Evolutionary conservation across 768 basidiomycete genomes (phyloP).

Genomic region (Psilocybe cubensis): DNA sequence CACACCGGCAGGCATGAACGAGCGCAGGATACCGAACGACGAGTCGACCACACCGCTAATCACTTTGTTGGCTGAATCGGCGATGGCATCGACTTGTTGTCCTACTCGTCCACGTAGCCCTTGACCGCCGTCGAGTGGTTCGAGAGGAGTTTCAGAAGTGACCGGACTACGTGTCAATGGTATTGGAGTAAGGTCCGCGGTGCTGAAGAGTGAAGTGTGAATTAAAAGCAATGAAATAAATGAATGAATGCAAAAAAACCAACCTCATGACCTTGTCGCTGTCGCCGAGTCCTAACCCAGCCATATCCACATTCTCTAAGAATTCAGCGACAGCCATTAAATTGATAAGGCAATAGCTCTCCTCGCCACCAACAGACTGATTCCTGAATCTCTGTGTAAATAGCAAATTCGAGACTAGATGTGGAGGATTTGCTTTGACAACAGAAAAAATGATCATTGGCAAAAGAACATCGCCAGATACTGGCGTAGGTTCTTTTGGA

Average conservation of each 20-base stretch:
- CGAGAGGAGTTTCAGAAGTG: conserved; percentile 46
- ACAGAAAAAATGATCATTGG: conserved; percentile 94
- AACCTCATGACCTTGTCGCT: conserved; percentile 62
- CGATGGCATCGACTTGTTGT: conserved; percentile 78
- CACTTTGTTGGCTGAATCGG: conserved; percentile 83
- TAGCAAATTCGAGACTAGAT: conserved; percentile 73
- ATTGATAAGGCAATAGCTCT: conserved; percentile 93
- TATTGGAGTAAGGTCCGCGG: conserved; percentile 82
- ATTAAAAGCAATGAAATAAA: neutral
- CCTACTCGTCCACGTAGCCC: conserved; percentile 74
- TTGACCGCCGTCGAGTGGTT: conserved; percentile 48
- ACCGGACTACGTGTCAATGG: conserved; percentile 63
- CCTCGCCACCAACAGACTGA: conserved; percentile 72
- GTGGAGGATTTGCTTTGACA: conserved; percentile 89
- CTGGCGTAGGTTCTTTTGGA: conserved; percentile 46
- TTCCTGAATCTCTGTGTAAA: conserved; percentile 65
- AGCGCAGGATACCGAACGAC: conserved; percentile 85
- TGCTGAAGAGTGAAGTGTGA: conserved; percentile 42
- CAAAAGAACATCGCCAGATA: conserved; percentile 88
- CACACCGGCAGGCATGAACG: conserved; percentile 59
- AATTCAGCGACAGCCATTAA: conserved; percentile 96
- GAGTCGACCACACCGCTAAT: conserved; percentile 90
- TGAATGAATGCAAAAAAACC: conserved; percentile 16
- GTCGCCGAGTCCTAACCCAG: conserved; percentile 61
- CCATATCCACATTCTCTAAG: conserved; percentile 91